Conservation (phyloP, 345 rosid species). For the Geranium rotundifolium region DNA sequence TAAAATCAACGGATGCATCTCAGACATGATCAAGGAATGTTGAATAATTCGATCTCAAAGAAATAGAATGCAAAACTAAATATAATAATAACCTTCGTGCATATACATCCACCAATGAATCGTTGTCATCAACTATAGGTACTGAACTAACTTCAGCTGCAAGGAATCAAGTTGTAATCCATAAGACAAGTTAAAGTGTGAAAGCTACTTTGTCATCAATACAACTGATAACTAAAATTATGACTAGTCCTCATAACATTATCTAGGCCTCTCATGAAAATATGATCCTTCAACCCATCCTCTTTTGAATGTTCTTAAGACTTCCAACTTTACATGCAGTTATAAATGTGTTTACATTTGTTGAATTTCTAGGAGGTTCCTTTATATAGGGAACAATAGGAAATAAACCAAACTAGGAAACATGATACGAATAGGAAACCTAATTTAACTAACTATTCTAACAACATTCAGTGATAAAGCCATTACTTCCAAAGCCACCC, state of each 20-base stretch:
- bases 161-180: constrained; percentile 9
- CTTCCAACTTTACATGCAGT: not conserved
- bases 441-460: no score
- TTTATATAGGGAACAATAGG: no score
- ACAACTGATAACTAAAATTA: no score
- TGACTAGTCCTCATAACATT: not conserved
- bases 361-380: no score
- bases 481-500: no score
- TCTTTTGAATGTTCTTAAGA: not conserved
- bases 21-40: constrained; percentile 1
- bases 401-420: no score
- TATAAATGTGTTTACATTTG: no score
- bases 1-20: constrained; percentile 1
- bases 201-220: not conserved
- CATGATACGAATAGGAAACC: no score
- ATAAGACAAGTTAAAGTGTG: not conserved
- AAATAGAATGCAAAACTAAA: not conserved
- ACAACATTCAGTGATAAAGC: not conserved
- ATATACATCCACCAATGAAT: constrained; percentile 68
- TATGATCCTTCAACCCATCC: not conserved
- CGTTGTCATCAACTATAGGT: constrained; percentile 79
- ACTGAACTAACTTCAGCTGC: constrained; percentile 91
- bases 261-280: not conserved
- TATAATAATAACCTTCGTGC: constrained; percentile 47
- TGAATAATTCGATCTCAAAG: not conserved